These are phyloP conservation scores for Citrus glauca DNA, from an alignment of 345 rosid genomes.

Conservation along the genomic window DNA sequence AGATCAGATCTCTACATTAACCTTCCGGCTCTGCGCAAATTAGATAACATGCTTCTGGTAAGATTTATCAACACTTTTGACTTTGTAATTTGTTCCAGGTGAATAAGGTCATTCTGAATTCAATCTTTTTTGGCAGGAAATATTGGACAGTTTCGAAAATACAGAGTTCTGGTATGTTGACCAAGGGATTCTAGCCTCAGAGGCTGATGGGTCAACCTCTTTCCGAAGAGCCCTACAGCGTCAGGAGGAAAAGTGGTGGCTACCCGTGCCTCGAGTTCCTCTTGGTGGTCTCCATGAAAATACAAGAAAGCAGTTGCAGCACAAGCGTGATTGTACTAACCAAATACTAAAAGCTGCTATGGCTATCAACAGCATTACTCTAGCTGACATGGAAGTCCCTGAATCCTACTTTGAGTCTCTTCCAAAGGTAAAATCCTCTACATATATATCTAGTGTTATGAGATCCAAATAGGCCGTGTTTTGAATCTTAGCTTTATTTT, in stretches of 20 bases:
- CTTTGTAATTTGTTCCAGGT: slow-evolving; percentile 4
- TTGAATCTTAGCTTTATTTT: slow-evolving; percentile 6
- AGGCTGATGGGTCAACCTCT: slow-evolving; percentile 70
- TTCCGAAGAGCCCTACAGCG: slow-evolving; percentile 74
- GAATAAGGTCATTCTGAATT: slow-evolving; percentile 7
- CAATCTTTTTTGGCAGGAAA: slow-evolving; percentile 51
- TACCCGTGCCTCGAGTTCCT: slow-evolving; percentile 88
- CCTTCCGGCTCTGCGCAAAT: slow-evolving; percentile 89
- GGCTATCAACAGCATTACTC: slow-evolving; percentile 85
- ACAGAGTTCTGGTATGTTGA: slow-evolving; percentile 95
- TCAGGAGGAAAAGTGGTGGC: slow-evolving; percentile 99
- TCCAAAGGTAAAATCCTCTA: slow-evolving; percentile 60
- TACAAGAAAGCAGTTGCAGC: slow-evolving; percentile 80
- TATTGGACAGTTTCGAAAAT: slow-evolving; percentile 73
- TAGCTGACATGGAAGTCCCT: slow-evolving; percentile 90
- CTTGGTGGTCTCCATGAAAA: slow-evolving; percentile 71
- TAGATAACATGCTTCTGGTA: slow-evolving; percentile 97
- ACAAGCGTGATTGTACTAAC: slow-evolving; percentile 90
- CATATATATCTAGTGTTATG: background rate
- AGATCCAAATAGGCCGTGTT: background rate
- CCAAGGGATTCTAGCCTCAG: slow-evolving; percentile 80
- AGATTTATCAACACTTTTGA: slow-evolving; percentile 18
- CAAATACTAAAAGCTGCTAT: slow-evolving; percentile 96
- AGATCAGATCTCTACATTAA: slow-evolving; percentile 85
- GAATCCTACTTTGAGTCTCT: slow-evolving; percentile 78